Evolutionary conservation across 306 rosid genomes (phyloP).

Genomic region (Medicago truncatula): DNA sequence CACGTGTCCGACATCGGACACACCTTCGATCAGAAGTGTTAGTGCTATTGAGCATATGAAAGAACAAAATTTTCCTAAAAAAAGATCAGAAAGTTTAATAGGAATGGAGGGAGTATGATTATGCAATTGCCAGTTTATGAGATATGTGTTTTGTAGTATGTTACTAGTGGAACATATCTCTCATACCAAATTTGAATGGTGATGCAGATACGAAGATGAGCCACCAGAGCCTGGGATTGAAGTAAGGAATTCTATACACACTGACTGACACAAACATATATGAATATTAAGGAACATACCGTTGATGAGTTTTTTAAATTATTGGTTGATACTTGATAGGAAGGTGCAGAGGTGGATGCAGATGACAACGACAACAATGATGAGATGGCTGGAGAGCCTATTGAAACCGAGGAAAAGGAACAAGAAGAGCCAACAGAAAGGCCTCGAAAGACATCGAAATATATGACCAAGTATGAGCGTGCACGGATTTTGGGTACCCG

Average conservation of each 20-base stretch:
- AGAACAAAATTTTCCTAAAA: too few relatives aligned
- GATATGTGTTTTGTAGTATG: too few relatives aligned
- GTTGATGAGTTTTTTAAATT: not conserved
- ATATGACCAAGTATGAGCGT: slow-evolving; percentile 92
- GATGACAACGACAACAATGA: slow-evolving; percentile 1
- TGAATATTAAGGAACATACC: not conserved
- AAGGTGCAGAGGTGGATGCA: slow-evolving; percentile 7
- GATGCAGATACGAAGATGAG: too few relatives aligned
- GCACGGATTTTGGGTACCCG: slow-evolving; percentile 94
- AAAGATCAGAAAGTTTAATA: too few relatives aligned
- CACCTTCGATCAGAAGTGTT: too few relatives aligned
- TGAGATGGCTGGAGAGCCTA: slow-evolving; percentile 46
- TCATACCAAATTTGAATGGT: too few relatives aligned
- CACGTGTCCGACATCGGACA: too few relatives aligned
- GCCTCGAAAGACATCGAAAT: slow-evolving; percentile 80
- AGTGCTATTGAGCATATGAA: too few relatives aligned
- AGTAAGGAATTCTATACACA: not conserved
- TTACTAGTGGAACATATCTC: too few relatives aligned
- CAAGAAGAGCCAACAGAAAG: slow-evolving; percentile 54
- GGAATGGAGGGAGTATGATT: too few relatives aligned
- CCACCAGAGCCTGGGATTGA: too few relatives aligned
- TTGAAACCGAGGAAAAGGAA: slow-evolving; percentile 69
- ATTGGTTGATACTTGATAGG: slow-evolving; percentile 8
- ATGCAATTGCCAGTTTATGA: too few relatives aligned
- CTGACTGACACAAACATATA: not conserved